phyloP scores from a whole-genome alignment of 2,329 filamentous ascomycete species.

The Chaetomiaceae sp. region DNA sequence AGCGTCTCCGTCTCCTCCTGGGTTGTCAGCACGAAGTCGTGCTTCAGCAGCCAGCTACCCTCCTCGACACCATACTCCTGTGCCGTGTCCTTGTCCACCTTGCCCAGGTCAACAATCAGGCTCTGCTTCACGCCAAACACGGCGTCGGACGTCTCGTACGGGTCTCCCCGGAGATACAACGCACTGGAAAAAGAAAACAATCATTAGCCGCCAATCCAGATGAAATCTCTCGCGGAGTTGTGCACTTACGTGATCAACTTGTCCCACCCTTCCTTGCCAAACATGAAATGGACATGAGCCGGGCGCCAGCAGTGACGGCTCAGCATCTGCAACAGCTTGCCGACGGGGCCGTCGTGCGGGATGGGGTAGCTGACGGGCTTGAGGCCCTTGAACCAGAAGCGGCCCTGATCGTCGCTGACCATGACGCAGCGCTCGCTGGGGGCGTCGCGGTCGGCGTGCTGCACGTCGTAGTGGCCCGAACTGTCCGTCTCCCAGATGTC shows the following conservation, averaged over 20 bases:
- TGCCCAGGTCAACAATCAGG: slow-evolving; percentile 60
- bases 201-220: not conserved
- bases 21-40: slow-evolving; percentile 74
- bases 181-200: slow-evolving; percentile 44
- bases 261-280: slow-evolving; percentile 73
- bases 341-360: slow-evolving; percentile 78
- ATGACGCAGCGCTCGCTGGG: slow-evolving; percentile 68
- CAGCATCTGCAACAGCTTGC: slow-evolving; percentile 60
- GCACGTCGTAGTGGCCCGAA: slow-evolving; percentile 77
- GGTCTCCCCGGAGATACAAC: slow-evolving; percentile 71
- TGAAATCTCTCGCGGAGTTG: not conserved
- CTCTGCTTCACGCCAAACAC: slow-evolving; percentile 85
- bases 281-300: slow-evolving; percentile 84
- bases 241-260: slow-evolving; percentile 71
- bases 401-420: slow-evolving; percentile 61
- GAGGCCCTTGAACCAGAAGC: slow-evolving; percentile 82
- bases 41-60: slow-evolving; percentile 58
- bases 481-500: slow-evolving; percentile 85
- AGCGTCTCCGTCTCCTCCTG: slow-evolving; percentile 63
- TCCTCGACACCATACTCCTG: slow-evolving; percentile 59
- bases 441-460: slow-evolving; percentile 58
- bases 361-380: slow-evolving; percentile 83
- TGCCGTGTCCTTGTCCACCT: slow-evolving; percentile 48
- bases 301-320: slow-evolving; percentile 74
- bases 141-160: slow-evolving; percentile 77